A percentile compares a stretch with the other conserved stretches of the same genome.
These are phyloP conservation scores for Moelleriella libera DNA, from an alignment of 2,329 filamentous ascomycete species.

Conservation along the genomic window DNA sequence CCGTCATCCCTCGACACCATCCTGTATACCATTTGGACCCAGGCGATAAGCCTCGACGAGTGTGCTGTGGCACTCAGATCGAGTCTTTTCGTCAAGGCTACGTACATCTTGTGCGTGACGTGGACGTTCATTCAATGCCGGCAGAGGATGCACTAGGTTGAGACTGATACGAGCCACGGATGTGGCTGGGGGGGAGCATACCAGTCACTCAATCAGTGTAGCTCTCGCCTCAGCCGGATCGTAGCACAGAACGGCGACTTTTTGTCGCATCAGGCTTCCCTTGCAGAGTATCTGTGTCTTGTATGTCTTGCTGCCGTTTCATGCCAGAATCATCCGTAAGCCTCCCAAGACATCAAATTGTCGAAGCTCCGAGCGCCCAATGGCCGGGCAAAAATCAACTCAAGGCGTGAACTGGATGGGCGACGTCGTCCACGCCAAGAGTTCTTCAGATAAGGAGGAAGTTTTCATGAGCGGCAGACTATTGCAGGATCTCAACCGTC, in stretches of 20 bases:
- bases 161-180: not conserved
- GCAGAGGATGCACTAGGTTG: not conserved
- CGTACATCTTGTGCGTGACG: too few relatives aligned
- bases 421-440: not conserved
- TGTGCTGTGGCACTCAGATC: too few relatives aligned
- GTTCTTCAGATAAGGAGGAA: too few relatives aligned
- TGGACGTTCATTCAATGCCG: too few relatives aligned
- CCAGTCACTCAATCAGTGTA: not conserved
- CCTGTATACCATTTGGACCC: too few relatives aligned
- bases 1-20: too few relatives aligned
- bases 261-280: not conserved
- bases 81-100: not conserved
- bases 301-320: not conserved
- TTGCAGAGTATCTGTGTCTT: not conserved
- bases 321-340: not conserved
- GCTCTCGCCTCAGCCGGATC: not conserved
- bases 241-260: not conserved
- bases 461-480: too few relatives aligned
- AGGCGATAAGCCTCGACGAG: too few relatives aligned
- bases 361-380: not conserved
- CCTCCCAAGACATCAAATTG: not conserved
- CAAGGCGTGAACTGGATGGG: not conserved
- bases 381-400: not conserved
- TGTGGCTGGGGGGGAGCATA: not conserved
- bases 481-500: slow-evolving; percentile 14